These are phyloP conservation scores for Suillus brevipes DNA, from an alignment of 768 basidiomycete species.

Conservation along the genomic window DNA sequence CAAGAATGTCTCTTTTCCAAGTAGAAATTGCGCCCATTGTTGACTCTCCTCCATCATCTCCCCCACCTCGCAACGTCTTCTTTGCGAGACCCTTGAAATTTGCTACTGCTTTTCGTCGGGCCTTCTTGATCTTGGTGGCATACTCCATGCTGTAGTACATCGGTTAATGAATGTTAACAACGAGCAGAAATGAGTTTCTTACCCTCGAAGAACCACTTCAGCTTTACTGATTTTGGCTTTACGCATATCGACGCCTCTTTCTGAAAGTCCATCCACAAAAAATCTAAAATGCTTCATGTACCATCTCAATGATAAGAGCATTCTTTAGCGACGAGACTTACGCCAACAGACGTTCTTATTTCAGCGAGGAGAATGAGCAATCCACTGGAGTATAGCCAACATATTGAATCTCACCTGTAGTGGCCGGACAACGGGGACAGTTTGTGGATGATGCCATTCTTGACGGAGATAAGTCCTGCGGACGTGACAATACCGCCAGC, in stretches of 20 bases:
- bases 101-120: background rate
- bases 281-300: constrained; percentile 53
- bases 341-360: constrained; percentile 53
- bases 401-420: constrained; percentile 43
- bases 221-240: constrained; percentile 56
- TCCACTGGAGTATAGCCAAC: background rate
- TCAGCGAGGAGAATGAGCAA: background rate
- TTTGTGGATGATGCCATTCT: constrained; percentile 58
- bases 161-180: constrained; percentile 1
- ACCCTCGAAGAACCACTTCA: constrained; percentile 59
- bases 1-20: constrained; percentile 37
- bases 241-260: constrained; percentile 57
- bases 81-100: constrained; percentile 1
- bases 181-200: constrained; percentile 13
- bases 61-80: constrained; percentile 20
- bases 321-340: constrained; percentile 22
- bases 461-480: constrained; percentile 64
- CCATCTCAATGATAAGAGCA: background rate
- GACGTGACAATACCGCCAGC: constrained; percentile 62
- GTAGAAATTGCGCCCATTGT: constrained; percentile 3
- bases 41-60: constrained; percentile 6
- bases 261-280: constrained; percentile 52
- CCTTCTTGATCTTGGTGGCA: constrained; percentile 44
- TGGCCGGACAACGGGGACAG: constrained; percentile 69
- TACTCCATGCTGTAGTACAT: constrained; percentile 44